Conservation (phyloP, 73 alveolate species). For the Blepharisma stoltei region DNA sequence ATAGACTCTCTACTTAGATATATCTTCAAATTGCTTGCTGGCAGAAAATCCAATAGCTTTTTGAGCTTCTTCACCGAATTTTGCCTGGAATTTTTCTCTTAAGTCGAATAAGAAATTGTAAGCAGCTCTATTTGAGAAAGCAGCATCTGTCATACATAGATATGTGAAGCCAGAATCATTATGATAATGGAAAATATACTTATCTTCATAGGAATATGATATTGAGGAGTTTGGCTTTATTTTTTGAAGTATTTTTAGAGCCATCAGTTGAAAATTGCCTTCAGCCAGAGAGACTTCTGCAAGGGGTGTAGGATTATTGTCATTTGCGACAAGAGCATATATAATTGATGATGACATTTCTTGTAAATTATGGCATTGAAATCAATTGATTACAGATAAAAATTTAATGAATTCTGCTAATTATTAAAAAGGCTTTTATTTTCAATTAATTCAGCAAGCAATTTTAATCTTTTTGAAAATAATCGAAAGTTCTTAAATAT, state of each 20-base stretch:
- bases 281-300: slow-evolving; percentile 21
- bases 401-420: too few species aligned
- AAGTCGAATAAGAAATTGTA: slow-evolving; percentile 48
- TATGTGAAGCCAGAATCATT: slow-evolving; percentile 56
- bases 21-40: slow-evolving; percentile 12
- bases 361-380: too few species aligned
- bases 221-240: slow-evolving; percentile 12
- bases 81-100: slow-evolving; percentile 22
- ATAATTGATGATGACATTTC: slow-evolving; percentile 21
- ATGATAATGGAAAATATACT: slow-evolving; percentile 38
- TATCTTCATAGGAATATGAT: slow-evolving; percentile 30
- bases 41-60: slow-evolving; percentile 21
- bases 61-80: slow-evolving; percentile 25
- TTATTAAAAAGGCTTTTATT: too few species aligned
- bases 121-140: slow-evolving; percentile 43
- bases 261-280: slow-evolving; percentile 33
- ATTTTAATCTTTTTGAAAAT: too few species aligned
- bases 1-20: too few species aligned
- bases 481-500: too few species aligned
- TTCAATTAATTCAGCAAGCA: too few species aligned
- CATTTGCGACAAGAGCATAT: slow-evolving; percentile 11
- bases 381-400: too few species aligned
- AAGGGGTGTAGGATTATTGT: slow-evolving; percentile 11
- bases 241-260: slow-evolving; percentile 10
- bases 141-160: slow-evolving; percentile 51